Evolutionary conservation across 257 asterid species (phyloP), one percentile per base, ranked within the genome.

Genomic region (Coffea eugenioides): DNA sequence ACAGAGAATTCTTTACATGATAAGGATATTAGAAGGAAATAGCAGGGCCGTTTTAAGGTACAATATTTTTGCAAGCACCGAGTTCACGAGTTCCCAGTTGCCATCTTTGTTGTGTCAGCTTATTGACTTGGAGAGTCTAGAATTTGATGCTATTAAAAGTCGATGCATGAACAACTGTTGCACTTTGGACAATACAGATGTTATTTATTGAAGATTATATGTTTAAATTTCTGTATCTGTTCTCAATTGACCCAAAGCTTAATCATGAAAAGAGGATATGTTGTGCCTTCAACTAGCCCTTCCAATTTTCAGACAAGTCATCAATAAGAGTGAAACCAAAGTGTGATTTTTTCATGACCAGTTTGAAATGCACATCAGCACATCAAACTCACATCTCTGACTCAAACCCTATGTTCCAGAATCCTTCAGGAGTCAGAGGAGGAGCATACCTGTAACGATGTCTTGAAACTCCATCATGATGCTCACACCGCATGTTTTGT

Each of bases 371-470:
- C 67, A 74, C 10, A 64, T 8, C 70, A 74, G 54, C 41, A 8
- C 6, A 48, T 77, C 57, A 70, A 85, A 66, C 70, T 86, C 87
- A 95, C 91, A 81, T 94, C 85, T 94, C 98, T 79, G 98, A 89
- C 80, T 94, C 97, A 85, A 96, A 94, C 54, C 97, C 98, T 78
- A 94, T 91, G 85, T 96, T 92, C 98, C 98, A 96, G 83, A 96
- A 96, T 74, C 99, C 99, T 84, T 94, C 98, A 48, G 98, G 99
- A 82, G 99, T 94, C 45, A 68, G 87, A 79, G 99, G 99, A 84
- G 98, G 99, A 72, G 92, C 97, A 72, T 92, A 93, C 90, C 89
- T 89, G 69, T 92, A 96, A 59, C 99, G 93, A 87, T 96, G 99
- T 87, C 98, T 88, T 34, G 99, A 96, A 74, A 94, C 99, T 80